Base-by-base conservation (phyloP, 768 basidiomycete species). In the Suillus spraguei region DNA sequence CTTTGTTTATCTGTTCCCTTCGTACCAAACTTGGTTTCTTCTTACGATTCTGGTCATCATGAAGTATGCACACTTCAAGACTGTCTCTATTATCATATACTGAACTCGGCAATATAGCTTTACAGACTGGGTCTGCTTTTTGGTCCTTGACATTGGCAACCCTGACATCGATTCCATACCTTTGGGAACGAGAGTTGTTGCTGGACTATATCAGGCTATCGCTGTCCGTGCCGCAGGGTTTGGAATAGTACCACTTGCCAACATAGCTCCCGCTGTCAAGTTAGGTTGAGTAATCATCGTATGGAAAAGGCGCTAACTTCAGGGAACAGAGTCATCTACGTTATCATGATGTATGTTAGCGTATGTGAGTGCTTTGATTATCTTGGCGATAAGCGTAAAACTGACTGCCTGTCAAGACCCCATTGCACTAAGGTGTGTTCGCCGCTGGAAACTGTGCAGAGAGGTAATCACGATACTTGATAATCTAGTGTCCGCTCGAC, bases 1-100 rank as follows among this genome's bases (percentile, higher is more conserved):
- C 75, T 96, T 91, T 70, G 85, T 94, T 13, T 92, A 95, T 72
- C 83, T 97, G 10, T 97, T 97, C 68, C 95, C 95, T 0, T 88
- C 94, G 0, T 93, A 95, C 69, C 95, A 97, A 71, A 97, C 95
- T 4, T 95, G 94, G 93, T 92, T 97, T 68, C 84, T 97, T 6
- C 65, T 94, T 2, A 83, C 85, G 1, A 74, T 96, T 28, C 80
- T 97, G 28, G 42, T 91, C 4, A 66, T 79, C 0, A 77, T 97
- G 41, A 94, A 86, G 94, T 95, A 70, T 59, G 87, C 71, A n/a
- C 56, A 42, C 38, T 28, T 41, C 28, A 17, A 42, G 24, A 53
- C 11, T 11, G n/a, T 47, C 7, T 28, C 59, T 33, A 50, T 39
- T n/a, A 47, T 59, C 6, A 8, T 42, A 17, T 42, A 13, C 38